Evolutionary conservation across 1,284 basidiomycete genomes (phyloP).

Genomic region (Mycena citricolor): DNA sequence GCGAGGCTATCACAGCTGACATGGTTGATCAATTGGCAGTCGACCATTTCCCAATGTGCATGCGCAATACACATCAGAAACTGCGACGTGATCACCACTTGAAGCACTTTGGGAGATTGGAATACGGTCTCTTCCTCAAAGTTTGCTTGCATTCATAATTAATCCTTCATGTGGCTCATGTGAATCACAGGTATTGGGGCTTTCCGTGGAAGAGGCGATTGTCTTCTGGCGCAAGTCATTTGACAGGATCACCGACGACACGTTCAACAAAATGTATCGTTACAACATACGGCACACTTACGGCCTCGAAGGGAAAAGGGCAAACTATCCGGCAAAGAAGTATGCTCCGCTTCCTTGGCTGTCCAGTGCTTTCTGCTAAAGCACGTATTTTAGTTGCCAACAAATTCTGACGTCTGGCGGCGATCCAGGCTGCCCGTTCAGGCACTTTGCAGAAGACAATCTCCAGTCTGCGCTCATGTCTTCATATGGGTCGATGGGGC

Average conservation of each 20-base stretch:
- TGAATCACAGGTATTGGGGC: constrained; percentile 73
- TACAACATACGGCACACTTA: constrained; percentile 98
- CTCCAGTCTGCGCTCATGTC: constrained; percentile 77
- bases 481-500: constrained; percentile 68
- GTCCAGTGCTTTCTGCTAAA: constrained; percentile 1
- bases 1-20: constrained; percentile 81
- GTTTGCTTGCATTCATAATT: constrained; percentile 33
- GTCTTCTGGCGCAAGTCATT: constrained; percentile 94
- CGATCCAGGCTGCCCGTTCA: constrained; percentile 93
- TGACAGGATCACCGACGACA: constrained; percentile 80
- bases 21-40: constrained; percentile 90
- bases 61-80: constrained; percentile 87
- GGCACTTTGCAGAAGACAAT: constrained; percentile 86
- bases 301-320: constrained; percentile 91
- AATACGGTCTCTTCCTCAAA: constrained; percentile 96
- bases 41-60: constrained; percentile 95
- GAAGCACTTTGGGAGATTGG: constrained; percentile 90
- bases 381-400: constrained; percentile 69
- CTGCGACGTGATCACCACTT: constrained; percentile 82
- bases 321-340: constrained; percentile 94
- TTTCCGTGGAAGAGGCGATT: constrained; percentile 94
- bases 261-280: constrained; percentile 97
- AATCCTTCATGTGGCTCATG: constrained; percentile 4
- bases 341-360: constrained; percentile 32
- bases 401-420: constrained; percentile 71